Evolutionary conservation across 305 asterid species (phyloP).

Genomic region (Fraxinus sp.): DNA sequence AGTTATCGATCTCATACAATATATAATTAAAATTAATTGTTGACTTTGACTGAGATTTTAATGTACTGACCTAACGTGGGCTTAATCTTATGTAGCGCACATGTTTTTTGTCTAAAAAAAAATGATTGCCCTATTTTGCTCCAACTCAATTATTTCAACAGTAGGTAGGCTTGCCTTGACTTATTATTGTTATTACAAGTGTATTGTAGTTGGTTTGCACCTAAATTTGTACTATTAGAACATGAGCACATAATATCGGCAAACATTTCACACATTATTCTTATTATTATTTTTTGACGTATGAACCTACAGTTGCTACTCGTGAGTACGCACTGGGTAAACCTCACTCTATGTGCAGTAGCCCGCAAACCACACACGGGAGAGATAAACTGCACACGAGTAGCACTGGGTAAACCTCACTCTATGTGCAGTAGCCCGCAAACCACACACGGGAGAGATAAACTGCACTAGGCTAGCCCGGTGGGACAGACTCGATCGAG

Average conservation of each 20-base stretch:
- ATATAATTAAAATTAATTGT: not conserved
- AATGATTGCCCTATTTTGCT: not conserved
- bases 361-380: too few species aligned
- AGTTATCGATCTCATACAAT: too few species aligned
- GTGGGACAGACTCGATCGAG: too few species aligned
- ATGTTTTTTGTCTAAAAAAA: conserved; percentile 15
- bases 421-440: too few species aligned
- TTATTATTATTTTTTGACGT: too few species aligned
- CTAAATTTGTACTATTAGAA: not conserved
- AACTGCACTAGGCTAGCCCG: too few species aligned
- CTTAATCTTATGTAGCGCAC: not conserved
- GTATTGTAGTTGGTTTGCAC: not conserved
- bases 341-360: too few species aligned
- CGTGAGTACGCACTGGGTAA: too few species aligned
- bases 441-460: too few species aligned
- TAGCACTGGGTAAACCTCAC: too few species aligned
- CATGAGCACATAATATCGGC: not conserved
- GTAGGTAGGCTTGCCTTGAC: not conserved
- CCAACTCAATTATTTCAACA: not conserved
- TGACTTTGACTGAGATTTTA: not conserved
- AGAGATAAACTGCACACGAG: too few species aligned
- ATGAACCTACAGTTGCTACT: too few species aligned
- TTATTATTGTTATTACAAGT: not conserved
- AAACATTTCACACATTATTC: not conserved
- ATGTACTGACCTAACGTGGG: not conserved